These are phyloP conservation scores for Garcia nutans DNA, from an alignment of 345 rosid genomes.

Conservation along the genomic window DNA sequence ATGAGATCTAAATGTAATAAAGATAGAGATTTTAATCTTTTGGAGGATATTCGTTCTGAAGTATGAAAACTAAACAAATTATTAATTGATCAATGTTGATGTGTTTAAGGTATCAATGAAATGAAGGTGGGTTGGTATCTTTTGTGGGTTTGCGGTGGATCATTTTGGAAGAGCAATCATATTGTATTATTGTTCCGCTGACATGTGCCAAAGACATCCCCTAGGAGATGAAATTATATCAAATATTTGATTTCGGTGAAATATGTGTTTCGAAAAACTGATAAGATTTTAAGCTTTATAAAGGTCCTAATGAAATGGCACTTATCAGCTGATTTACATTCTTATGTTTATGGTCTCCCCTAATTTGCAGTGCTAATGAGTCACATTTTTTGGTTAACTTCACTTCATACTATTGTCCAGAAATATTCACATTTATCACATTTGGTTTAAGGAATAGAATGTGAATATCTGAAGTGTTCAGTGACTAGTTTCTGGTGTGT, in stretches of 20 bases:
- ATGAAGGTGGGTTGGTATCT: not conserved
- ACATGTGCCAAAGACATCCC: not conserved
- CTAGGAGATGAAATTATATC: not conserved
- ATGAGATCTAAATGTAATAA: not conserved
- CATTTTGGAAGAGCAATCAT: not conserved
- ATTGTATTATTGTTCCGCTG: not conserved
- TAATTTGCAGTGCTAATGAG: not conserved
- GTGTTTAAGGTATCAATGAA: not conserved
- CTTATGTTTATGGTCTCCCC: not conserved
- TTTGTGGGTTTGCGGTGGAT: not conserved
- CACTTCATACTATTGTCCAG: not conserved
- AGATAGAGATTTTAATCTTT: not conserved
- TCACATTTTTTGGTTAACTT: not conserved
- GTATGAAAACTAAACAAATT: not conserved
- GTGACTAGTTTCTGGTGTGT: not conserved
- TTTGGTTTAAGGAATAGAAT: not conserved
- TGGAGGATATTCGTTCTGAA: too few species aligned
- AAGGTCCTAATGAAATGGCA: not conserved
- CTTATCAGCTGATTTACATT: not conserved
- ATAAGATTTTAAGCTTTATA: not conserved
- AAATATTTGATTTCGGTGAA: not conserved
- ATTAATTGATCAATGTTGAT: not conserved
- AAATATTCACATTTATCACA: not conserved
- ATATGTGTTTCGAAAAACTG: not conserved
- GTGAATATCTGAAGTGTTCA: not conserved